phyloP scores from a whole-genome alignment of 805 yeast species.

The Schwanniomyces vanrijiae region DNA sequence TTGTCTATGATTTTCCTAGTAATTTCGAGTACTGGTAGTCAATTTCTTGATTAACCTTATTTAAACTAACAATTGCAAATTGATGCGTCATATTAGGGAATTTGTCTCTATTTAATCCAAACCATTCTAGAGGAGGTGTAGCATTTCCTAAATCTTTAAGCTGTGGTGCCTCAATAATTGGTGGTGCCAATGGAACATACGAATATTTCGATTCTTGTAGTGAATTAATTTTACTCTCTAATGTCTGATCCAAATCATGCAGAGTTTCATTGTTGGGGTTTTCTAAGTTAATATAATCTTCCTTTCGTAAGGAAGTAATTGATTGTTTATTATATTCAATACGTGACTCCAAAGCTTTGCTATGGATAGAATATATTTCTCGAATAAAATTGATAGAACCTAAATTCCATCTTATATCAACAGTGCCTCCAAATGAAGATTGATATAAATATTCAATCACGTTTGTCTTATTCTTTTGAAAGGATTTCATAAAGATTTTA shows the following conservation, averaged over 20 bases:
- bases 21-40: conserved; percentile 52
- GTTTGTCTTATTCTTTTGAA: conserved; percentile 54
- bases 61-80: conserved; percentile 68
- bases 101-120: conserved; percentile 84
- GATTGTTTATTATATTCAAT: conserved; percentile 28
- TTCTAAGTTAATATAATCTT: conserved; percentile 18
- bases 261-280: not conserved
- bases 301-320: conserved; percentile 6
- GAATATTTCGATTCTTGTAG: conserved; percentile 43
- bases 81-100: conserved; percentile 89
- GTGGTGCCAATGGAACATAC: conserved; percentile 69
- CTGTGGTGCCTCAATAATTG: conserved; percentile 85
- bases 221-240: conserved; percentile 36
- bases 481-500: conserved; percentile 70
- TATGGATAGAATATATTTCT: conserved; percentile 90
- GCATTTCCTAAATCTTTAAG: conserved; percentile 92
- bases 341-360: conserved; percentile 67
- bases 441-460: conserved; percentile 65
- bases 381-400: conserved; percentile 88
- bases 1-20: conserved; percentile 40
- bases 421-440: conserved; percentile 83
- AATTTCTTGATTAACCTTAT: conserved; percentile 69
- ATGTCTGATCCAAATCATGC: conserved; percentile 30
- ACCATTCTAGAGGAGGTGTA: conserved; percentile 98
- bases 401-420: conserved; percentile 90